Percentiles rank a stretch among this genome's conserved stretches.
Conservation (phyloP, 2,329 filamentous ascomycete genomes). For the Aspergillus tamarii region DNA sequence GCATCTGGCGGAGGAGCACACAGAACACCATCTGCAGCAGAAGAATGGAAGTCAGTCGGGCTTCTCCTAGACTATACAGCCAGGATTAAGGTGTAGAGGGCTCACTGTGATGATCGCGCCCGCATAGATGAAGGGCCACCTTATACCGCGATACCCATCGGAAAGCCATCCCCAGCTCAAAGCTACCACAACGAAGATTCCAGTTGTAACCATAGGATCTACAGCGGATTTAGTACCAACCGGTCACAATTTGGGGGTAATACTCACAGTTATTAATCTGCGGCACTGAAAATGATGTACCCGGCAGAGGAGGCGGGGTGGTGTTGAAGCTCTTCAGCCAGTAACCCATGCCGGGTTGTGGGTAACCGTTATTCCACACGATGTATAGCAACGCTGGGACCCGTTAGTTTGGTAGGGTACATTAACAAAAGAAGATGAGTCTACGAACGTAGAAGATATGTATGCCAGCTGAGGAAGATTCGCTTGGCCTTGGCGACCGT, state of each 20-base stretch:
- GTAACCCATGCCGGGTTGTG: conserved; percentile 45
- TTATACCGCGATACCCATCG: conserved; percentile 37
- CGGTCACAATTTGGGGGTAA: too few species aligned
- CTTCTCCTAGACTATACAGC: background rate
- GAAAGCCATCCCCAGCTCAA: conserved; percentile 44
- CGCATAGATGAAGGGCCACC: conserved; percentile 45
- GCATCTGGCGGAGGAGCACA: conserved; percentile 39
- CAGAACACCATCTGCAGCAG: conserved; percentile 33
- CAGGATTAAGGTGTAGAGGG: background rate
- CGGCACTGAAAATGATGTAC: conserved; percentile 33
- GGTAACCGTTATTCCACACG: conserved; percentile 44
- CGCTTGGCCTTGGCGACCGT: conserved; percentile 36
- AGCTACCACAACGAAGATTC: conserved; percentile 40
- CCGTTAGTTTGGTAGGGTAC: background rate
- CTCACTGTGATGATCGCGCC: conserved; percentile 41
- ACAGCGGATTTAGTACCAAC: too few species aligned
- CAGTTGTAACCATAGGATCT: conserved; percentile 37
- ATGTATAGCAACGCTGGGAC: conserved; percentile 37
- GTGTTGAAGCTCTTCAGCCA: conserved; percentile 48
- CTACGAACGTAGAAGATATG: conserved; percentile 40
- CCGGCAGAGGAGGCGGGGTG: conserved; percentile 40
- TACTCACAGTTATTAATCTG: conserved; percentile 44
- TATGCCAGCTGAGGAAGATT: conserved; percentile 45
- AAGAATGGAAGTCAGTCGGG: background rate
- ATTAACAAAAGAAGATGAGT: background rate